Evolutionary conservation across 2,329 filamentous ascomycete species (phyloP), one percentile per base, ranked within the genome.

Genomic region (Mariannaea elegans): DNA sequence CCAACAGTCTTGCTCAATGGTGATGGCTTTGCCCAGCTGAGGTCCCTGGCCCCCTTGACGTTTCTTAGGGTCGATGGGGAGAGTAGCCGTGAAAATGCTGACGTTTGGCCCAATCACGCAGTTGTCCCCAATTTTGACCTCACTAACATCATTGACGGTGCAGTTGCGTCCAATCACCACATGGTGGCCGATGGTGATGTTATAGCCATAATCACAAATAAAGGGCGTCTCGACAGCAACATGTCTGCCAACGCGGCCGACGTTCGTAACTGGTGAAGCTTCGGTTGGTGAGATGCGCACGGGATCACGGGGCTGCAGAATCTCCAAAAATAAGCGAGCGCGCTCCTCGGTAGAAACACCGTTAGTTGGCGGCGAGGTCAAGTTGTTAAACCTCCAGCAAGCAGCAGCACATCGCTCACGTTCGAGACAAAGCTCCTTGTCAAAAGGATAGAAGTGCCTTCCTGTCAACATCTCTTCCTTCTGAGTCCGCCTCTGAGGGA

Each of bases 191-290:
- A 99, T 91, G 46, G 86, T 85, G 69, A 98, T 90, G 75, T 99
- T 98, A 79, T 97, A 98, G 1, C 95, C 95, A 71, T 97, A 97
- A 71, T 97, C 93, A 74, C 94, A 97, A 45, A 84, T 89, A 75
- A 99, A 98, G 0, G 94, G 94, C 3, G 91, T 88, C 71, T 97
- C 93, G 23, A 99, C 90, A 39, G 89, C 82, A 5, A 92, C 90
- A 55, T 90, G 87, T 14, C 88, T 85, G n/a, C 92, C 92, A 5
- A 95, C 85, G 21, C 82, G 85, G 56, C 86, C 91, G 55, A 80
- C 72, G 67, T 84, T 82, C 38, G 81, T 82, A 53, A 84, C 74
- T 9, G 83, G 77, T 44, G 83, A 82, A 36, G 80, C 78, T 66
- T 83, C 77, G 6, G 81, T 80, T 2, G 84, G 84, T n/a, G 87